phyloP scores from a whole-genome alignment of 2,329 filamentous ascomycete species.

The Ramichloridium luteum region DNA sequence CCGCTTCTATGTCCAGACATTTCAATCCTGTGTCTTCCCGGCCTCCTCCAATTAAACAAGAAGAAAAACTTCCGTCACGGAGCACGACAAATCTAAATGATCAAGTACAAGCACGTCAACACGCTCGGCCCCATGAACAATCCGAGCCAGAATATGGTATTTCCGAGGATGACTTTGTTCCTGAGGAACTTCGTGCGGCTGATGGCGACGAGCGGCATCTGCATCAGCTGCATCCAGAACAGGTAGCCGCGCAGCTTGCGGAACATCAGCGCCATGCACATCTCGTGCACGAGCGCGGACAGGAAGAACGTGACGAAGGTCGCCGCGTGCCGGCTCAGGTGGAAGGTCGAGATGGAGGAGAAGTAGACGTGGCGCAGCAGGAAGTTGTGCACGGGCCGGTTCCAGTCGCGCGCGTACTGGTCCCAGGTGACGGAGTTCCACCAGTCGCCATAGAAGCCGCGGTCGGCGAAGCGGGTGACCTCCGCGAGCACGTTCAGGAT shows the following conservation, averaged over 20 bases:
- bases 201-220: conserved; percentile 57
- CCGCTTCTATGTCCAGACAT: no score
- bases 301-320: conserved; percentile 66
- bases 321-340: conserved; percentile 56
- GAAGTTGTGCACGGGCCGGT: conserved; percentile 68
- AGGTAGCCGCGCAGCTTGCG: conserved; percentile 65
- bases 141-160: conserved; percentile 66
- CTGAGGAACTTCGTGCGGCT: conserved; percentile 56
- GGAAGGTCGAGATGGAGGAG: conserved; percentile 60
- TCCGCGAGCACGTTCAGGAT: conserved; percentile 63
- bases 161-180: conserved; percentile 51
- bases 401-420: conserved; percentile 71
- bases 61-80: no score
- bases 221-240: conserved; percentile 59
- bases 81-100: conserved; percentile 30
- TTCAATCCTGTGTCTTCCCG: no score
- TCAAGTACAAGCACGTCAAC: conserved; percentile 40
- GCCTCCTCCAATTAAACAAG: no score
- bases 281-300: conserved; percentile 58
- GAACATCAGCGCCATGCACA: conserved; percentile 72
- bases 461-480: conserved; percentile 50
- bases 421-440: conserved; percentile 52
- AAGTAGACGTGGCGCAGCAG: conserved; percentile 69
- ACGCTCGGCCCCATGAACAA: conserved; percentile 66
- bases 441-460: conserved; percentile 51